Conservation (phyloP, 768 basidiomycete genomes). For the Pholiota conissans region DNA sequence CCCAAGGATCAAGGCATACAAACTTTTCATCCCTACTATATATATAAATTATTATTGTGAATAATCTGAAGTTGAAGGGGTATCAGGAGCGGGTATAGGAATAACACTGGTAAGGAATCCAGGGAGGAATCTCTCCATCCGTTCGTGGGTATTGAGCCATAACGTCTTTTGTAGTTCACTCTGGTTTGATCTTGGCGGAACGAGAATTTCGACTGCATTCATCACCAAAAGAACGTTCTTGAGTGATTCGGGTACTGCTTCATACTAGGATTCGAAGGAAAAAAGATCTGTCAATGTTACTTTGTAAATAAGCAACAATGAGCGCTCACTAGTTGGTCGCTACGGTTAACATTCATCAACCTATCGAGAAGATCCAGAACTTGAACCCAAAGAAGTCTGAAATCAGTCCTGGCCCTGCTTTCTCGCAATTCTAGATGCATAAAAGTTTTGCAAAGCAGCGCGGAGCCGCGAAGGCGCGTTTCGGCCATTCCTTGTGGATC, state of each 20-base stretch:
- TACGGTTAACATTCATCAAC: slow-evolving; percentile 82
- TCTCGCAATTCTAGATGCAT: slow-evolving; percentile 89
- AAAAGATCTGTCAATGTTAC: not conserved
- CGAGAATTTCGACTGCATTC: slow-evolving; percentile 84
- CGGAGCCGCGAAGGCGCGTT: slow-evolving; percentile 83
- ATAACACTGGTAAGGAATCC: slow-evolving; percentile 81
- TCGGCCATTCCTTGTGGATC: slow-evolving; percentile 91
- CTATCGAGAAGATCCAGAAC: slow-evolving; percentile 88
- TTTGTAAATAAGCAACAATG: not conserved
- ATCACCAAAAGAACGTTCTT: slow-evolving; percentile 97
- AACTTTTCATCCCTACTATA: not conserved
- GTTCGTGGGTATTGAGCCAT: slow-evolving; percentile 84
- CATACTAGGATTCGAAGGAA: too few species aligned
- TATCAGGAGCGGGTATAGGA: slow-evolving; percentile 30
- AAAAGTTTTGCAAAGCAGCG: slow-evolving; percentile 93
- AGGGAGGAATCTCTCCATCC: slow-evolving; percentile 90
- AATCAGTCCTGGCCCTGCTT: slow-evolving; percentile 55
- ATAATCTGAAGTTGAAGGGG: slow-evolving; percentile 14
- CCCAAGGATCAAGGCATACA: not conserved
- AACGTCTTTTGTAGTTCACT: slow-evolving; percentile 65
- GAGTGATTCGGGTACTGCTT: slow-evolving; percentile 93
- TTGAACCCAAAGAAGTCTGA: slow-evolving; percentile 81
- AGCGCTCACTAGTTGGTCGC: slow-evolving; percentile 81
- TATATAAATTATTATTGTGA: slow-evolving; percentile 2
- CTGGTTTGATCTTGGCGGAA: slow-evolving; percentile 57